Evolutionary conservation across 495 filamentous ascomycete species (phyloP).

Genomic region (Aspergillus olivimuriae): DNA sequence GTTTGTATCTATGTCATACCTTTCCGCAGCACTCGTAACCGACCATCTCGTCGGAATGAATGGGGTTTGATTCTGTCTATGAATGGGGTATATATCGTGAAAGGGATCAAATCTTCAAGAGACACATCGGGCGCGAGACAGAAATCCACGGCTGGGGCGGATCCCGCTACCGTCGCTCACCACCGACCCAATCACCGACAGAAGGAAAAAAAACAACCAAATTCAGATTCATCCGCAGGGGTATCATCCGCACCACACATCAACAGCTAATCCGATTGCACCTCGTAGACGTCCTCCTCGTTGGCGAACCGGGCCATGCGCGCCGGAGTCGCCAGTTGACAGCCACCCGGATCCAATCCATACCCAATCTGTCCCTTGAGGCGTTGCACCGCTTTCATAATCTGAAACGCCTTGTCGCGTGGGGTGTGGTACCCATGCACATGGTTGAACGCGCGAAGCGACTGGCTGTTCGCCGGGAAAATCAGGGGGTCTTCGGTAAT

Average conservation of each 20-base stretch:
- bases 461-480: constrained; percentile 26
- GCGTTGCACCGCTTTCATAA: constrained; percentile 31
- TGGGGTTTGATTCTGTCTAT: too few relatives aligned
- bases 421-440: constrained; percentile 32
- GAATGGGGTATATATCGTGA: too few relatives aligned
- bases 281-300: constrained; percentile 36
- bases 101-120: too few relatives aligned
- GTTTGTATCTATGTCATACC: too few relatives aligned
- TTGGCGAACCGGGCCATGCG: constrained; percentile 29
- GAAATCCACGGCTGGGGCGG: too few relatives aligned
- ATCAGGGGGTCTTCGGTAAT: constrained; percentile 25
- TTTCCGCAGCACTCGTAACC: too few relatives aligned
- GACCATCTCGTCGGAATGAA: too few relatives aligned
- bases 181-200: too few relatives aligned
- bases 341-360: constrained; percentile 40
- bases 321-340: constrained; percentile 18
- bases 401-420: constrained; percentile 32
- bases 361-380: constrained; percentile 44
- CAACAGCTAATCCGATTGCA: constrained; percentile 15
- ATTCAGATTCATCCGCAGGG: not conserved
- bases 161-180: too few relatives aligned
- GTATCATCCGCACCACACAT: not conserved
- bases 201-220: too few relatives aligned
- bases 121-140: too few relatives aligned
- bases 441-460: constrained; percentile 32